A percentile compares a stretch with the other conserved stretches of the same genome.
phyloP scores from a whole-genome alignment of 768 basidiomycete species.

The Tulasnella sp. region DNA sequence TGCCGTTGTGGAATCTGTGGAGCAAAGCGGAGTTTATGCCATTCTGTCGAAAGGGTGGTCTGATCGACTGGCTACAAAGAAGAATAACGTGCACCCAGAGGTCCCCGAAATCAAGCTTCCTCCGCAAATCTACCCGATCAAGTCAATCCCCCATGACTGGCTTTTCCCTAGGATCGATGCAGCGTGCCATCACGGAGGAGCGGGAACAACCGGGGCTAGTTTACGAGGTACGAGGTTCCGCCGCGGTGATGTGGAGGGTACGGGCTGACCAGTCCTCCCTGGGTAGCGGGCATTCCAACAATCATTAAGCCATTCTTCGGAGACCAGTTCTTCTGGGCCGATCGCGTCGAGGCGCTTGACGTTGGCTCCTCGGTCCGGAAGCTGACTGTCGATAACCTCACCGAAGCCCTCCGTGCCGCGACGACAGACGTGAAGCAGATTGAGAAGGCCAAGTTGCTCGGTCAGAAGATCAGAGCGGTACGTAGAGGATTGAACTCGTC shows the following conservation, averaged over 20 bases:
- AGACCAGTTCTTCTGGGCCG: slow-evolving; percentile 96
- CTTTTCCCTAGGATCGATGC: slow-evolving; percentile 89
- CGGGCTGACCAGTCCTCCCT: neutral
- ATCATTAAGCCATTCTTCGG: slow-evolving; percentile 98
- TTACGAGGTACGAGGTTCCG: slow-evolving; percentile 60
- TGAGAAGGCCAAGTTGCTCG: slow-evolving; percentile 73
- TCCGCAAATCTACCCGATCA: slow-evolving; percentile 74
- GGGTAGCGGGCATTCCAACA: slow-evolving; percentile 82
- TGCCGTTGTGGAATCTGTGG: slow-evolving; percentile 82
- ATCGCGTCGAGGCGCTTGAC: slow-evolving; percentile 94
- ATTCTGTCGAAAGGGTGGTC: slow-evolving; percentile 99
- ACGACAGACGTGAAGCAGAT: slow-evolving; percentile 89
- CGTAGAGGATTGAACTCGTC: slow-evolving; percentile 30
- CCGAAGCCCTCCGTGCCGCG: slow-evolving; percentile 72
- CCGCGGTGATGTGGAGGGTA: neutral
- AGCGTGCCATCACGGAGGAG: slow-evolving; percentile 97
- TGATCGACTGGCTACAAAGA: slow-evolving; percentile 73
- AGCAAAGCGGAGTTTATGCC: slow-evolving; percentile 80
- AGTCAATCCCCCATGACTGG: slow-evolving; percentile 94
- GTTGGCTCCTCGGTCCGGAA: slow-evolving; percentile 86
- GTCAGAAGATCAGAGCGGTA: slow-evolving; percentile 82
- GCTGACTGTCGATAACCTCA: slow-evolving; percentile 70
- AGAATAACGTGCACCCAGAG: slow-evolving; percentile 42
- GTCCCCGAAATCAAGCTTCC: slow-evolving; percentile 63
- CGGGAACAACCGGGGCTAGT: slow-evolving; percentile 94